Percentiles rank a stretch among this genome's conserved stretches.
Conservation (phyloP, 768 basidiomycete species). For the Pisolithus sp. region DNA sequence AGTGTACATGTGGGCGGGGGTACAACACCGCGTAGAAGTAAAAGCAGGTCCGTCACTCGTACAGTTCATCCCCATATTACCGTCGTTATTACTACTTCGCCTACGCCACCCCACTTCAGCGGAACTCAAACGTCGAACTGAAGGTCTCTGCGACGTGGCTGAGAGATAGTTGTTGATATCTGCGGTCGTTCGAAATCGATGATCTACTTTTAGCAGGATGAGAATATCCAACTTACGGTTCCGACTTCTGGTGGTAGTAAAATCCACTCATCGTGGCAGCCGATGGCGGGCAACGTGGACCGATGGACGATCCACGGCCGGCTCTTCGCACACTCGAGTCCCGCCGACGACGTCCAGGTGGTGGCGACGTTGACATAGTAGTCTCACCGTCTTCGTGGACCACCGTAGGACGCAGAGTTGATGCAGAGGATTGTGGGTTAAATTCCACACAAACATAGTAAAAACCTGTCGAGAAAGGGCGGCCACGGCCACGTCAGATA, state of each 20-base stretch:
- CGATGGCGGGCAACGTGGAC: slow-evolving; percentile 40
- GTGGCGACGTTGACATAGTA: slow-evolving; percentile 24
- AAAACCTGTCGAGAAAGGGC: slow-evolving; percentile 51
- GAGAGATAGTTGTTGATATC: slow-evolving; percentile 86
- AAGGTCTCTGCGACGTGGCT: slow-evolving; percentile 68
- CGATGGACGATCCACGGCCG: slow-evolving; percentile 43
- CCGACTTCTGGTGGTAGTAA: slow-evolving; percentile 91
- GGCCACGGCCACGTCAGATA: slow-evolving; percentile 13
- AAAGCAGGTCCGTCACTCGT: too few species aligned
- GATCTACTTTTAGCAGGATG: background rate
- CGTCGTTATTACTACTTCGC: background rate
- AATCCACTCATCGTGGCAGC: slow-evolving; percentile 81
- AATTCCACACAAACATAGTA: slow-evolving; percentile 96
- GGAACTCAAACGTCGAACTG: slow-evolving; percentile 82
- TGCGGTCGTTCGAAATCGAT: slow-evolving; percentile 24
- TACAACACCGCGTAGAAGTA: too few species aligned
- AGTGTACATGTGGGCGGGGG: too few species aligned
- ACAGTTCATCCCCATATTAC: background rate
- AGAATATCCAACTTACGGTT: slow-evolving; percentile 60
- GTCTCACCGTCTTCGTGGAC: slow-evolving; percentile 27
- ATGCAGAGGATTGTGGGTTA: slow-evolving; percentile 50
- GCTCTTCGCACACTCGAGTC: slow-evolving; percentile 42
- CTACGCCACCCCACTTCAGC: slow-evolving; percentile 35
- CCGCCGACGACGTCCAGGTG: slow-evolving; percentile 32
- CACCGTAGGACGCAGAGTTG: slow-evolving; percentile 24